These are phyloP conservation scores for Globisporangium spiculum DNA, from an alignment of 352 stramenopile genomes.

Conservation along the genomic window DNA sequence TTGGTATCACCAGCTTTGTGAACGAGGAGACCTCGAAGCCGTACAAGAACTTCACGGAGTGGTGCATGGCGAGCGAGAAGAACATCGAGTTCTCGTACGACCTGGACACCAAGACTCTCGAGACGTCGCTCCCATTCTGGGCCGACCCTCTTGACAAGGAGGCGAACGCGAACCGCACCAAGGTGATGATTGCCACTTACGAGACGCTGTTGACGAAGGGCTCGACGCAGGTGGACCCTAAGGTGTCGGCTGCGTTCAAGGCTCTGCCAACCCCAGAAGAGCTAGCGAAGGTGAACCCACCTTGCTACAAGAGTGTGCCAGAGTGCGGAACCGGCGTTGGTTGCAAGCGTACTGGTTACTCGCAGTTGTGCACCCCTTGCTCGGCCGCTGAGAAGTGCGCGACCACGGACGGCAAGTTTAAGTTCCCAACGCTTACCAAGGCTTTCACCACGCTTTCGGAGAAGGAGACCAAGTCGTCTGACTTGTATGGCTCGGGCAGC, in stretches of 20 bases:
- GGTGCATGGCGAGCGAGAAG: constrained; percentile 50
- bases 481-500: not conserved
- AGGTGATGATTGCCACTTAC: constrained; percentile 54
- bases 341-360: constrained; percentile 69
- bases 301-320: constrained; percentile 64
- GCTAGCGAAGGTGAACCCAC: constrained; percentile 52
- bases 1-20: constrained; percentile 66
- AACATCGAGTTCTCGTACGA: constrained; percentile 59
- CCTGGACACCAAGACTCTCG: constrained; percentile 33
- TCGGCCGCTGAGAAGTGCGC: constrained; percentile 28
- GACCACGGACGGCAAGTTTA: constrained; percentile 44
- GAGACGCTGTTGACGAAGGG: constrained; percentile 32
- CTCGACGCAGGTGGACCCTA: constrained; percentile 44
- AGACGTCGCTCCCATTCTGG: constrained; percentile 60
- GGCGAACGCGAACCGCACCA: constrained; percentile 48
- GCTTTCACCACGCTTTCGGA: constrained; percentile 40
- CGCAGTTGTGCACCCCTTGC: constrained; percentile 69
- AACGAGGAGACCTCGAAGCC: constrained; percentile 39
- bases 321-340: constrained; percentile 46
- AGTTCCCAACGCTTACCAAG: constrained; percentile 63
- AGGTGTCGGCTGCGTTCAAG: constrained; percentile 37
- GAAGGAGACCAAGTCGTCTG: constrained; percentile 32
- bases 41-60: constrained; percentile 69
- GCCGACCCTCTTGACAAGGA: constrained; percentile 48
- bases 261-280: constrained; percentile 40